phyloP scores from a whole-genome alignment of 1,284 basidiomycete genomes.

The Hypsizygus ulmarius region DNA sequence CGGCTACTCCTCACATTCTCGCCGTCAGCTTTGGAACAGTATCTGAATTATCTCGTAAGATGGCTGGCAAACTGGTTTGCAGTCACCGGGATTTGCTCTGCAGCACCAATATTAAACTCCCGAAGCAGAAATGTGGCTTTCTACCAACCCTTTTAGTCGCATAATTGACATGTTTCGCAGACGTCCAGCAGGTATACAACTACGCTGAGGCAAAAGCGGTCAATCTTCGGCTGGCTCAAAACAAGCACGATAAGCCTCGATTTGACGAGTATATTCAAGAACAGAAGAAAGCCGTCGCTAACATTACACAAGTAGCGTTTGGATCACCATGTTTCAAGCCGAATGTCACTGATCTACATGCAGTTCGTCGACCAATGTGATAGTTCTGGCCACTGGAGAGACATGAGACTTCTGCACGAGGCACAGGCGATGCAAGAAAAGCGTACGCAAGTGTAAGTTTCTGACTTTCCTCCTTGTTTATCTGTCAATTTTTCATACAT shows the following conservation, averaged over 20 bases:
- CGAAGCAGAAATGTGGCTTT: neutral
- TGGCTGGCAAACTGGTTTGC: constrained; percentile 3
- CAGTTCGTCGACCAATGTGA: too few relatives aligned
- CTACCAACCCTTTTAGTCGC: neutral
- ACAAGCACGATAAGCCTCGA: constrained; percentile 3
- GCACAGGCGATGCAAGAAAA: too few relatives aligned
- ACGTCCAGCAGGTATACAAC: neutral
- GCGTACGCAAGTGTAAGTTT: too few relatives aligned
- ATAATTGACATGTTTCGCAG: neutral
- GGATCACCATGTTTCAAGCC: neutral
- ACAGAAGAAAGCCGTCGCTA: neutral
- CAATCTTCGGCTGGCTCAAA: constrained; percentile 3
- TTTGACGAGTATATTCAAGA: constrained; percentile 1
- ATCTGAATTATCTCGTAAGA: neutral
- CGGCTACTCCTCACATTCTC: neutral
- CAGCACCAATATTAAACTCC: neutral
- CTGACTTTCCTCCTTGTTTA: neutral
- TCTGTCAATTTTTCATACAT: neutral
- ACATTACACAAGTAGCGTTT: neutral
- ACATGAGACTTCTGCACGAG: too few relatives aligned
- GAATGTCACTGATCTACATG: too few relatives aligned
- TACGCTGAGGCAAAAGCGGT: constrained; percentile 4
- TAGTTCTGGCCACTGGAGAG: too few relatives aligned
- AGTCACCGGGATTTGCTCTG: neutral
- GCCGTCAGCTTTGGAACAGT: neutral